Evolutionary conservation across 1,284 basidiomycete genomes (phyloP), one percentile per base, ranked within the genome.

Genomic region (Sphagnurus paluster): DNA sequence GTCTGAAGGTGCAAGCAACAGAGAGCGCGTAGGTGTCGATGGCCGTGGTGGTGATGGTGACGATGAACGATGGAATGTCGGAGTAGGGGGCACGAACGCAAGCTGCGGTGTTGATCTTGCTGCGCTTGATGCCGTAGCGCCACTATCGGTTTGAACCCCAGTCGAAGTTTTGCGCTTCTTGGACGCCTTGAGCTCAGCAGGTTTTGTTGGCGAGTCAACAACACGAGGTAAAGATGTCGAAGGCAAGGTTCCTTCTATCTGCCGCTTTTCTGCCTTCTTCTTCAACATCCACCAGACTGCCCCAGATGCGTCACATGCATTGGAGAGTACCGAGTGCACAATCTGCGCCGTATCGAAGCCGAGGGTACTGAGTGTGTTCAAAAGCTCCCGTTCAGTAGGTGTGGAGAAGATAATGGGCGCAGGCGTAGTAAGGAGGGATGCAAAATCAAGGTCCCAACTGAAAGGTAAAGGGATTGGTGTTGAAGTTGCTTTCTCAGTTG

Each of bases 251-350:
- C 56, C 69, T 11, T 76, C 77, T 19, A 76, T 25, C 10, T 74
- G 70, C 47, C 76, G 80, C 59, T 81, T 84, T 63, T 90, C 86
- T 7, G 84, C 77, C 58, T 85, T 90, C 56, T 85, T 80, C 59
- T 89, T 84, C 40, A 99, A 70, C 76, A 98, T 90, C 97, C 97
- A 99, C 96, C 96, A 99, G 9, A 93, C 71, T 1, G 95, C 93
- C 8, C 93, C 90, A 5, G 89, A 82, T 0, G 90, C 78, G 65
- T 99, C 96, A 61, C 96, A 99, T 0, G 97, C 96, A 66, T 98
- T 83, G 20, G 80, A 88, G 36, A 90, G 75, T 5, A 98, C 94
- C 1, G 89, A 93, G 64, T 99, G 95, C 16, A 90, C 86, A 46
- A 98, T 89, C 66, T 99, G 97, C 8, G 91, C 93, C 0, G 90